Conservation (phyloP, 805 yeast genomes). For the Spathaspora girioi region DNA sequence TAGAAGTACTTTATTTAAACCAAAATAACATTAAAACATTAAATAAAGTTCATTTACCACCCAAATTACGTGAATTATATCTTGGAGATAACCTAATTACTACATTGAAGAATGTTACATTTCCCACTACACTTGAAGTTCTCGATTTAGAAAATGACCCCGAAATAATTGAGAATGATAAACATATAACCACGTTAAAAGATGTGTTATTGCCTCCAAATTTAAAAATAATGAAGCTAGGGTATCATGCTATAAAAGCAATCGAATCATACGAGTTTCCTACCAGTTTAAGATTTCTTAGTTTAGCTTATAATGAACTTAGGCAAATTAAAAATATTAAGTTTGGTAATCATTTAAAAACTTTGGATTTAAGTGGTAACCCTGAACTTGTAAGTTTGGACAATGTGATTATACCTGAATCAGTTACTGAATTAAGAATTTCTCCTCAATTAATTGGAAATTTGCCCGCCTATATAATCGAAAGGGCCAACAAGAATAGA, state of each 20-base stretch:
- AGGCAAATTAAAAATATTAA: constrained; percentile 32
- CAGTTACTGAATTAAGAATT: constrained; percentile 32
- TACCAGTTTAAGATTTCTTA: constrained; percentile 22
- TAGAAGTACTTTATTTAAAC: constrained; percentile 33
- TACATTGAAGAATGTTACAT: constrained; percentile 41
- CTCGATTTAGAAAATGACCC: constrained; percentile 42
- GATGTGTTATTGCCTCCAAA: constrained; percentile 37
- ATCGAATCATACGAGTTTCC: constrained; percentile 41
- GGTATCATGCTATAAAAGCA: constrained; percentile 36
- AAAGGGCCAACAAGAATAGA: constrained; percentile 35
- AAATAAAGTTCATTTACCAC: constrained; percentile 40
- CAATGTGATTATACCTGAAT: constrained; percentile 33
- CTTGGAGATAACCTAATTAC: constrained; percentile 42
- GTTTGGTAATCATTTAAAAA: constrained; percentile 30
- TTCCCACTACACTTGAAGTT: constrained; percentile 36
- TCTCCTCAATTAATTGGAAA: constrained; percentile 32
- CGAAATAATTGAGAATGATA: constrained; percentile 37
- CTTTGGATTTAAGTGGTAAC: constrained; percentile 40
- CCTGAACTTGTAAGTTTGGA: constrained; percentile 36
- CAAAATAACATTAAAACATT: constrained; percentile 42
- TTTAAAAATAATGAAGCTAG: constrained; percentile 32
- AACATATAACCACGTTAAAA: constrained; percentile 37
- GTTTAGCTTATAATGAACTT: constrained; percentile 38
- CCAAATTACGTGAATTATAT: constrained; percentile 29
- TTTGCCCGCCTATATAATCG: constrained; percentile 35